Percentiles rank a stretch among this genome's conserved stretches.
phyloP scores from a whole-genome alignment of 2,329 filamentous ascomycete genomes.

The Trichoderma endophyticum region DNA sequence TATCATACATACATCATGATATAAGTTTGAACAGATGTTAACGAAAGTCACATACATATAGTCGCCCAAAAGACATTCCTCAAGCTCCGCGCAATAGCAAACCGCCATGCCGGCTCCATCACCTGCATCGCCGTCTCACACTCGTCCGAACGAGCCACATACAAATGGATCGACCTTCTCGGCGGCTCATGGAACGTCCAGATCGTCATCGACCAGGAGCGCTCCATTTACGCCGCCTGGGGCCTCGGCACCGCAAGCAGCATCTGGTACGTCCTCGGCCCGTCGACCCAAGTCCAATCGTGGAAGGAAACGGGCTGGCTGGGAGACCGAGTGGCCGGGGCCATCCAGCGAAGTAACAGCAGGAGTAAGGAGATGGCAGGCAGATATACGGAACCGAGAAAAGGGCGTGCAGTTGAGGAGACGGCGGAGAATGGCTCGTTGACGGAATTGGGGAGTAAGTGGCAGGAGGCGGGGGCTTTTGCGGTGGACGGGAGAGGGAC shows the following conservation, averaged over 20 bases:
- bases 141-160: conserved; percentile 53
- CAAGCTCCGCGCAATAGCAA: conserved; percentile 52
- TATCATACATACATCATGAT: not conserved
- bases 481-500: conserved; percentile 48
- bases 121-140: conserved; percentile 59
- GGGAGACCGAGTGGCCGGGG: conserved; percentile 47
- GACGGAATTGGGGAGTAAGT: conserved; percentile 53
- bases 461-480: conserved; percentile 53
- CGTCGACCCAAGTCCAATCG: conserved; percentile 48
- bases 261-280: conserved; percentile 53
- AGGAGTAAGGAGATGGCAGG: conserved; percentile 22
- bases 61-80: conserved; percentile 58
- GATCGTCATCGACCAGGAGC: conserved; percentile 54
- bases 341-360: conserved; percentile 37
- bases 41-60: conserved; percentile 24
- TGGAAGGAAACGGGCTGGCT: conserved; percentile 57
- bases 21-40: not conserved
- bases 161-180: conserved; percentile 55
- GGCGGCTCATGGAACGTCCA: conserved; percentile 57
- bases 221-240: conserved; percentile 57
- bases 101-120: conserved; percentile 46
- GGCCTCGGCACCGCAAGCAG: conserved; percentile 50
- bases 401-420: conserved; percentile 31
- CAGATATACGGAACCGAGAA: conserved; percentile 31
- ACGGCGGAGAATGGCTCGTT: conserved; percentile 36